Evolutionary conservation across 257 asterid genomes (phyloP), one percentile per base, ranked within the genome.

Genomic region (Sherardia arvensis): DNA sequence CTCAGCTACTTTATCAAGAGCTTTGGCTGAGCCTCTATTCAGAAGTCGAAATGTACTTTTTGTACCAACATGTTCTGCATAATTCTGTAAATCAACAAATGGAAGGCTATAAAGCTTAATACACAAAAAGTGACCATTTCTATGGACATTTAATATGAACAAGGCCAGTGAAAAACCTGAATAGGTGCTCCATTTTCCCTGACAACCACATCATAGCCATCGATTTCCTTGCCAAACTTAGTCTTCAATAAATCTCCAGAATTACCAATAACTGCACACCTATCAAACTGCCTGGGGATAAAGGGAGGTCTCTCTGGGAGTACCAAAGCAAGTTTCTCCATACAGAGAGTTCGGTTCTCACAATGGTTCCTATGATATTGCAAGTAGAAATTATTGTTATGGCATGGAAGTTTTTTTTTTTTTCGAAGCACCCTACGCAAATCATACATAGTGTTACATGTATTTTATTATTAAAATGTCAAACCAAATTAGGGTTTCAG

Each of bases 111-210:
- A 53, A 60, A 73, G 66, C 65, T 34, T 5, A 63, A 10, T 49
- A 7, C 64, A 68, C 33, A 74, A 49, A 61, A 56, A 54, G 30
- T 20, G 66, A 29, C 59, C 18, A 25, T 59, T 25, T 11, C 7
- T 59, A 57, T 63, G 22, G 28, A 11, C 12, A 23, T 11, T 55
- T 21, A 28, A 18, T 20, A 36, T 22, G n/a, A n/a, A 70, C 2
- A 26, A 21, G 51, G 22, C 2, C 66, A 12, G 45, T 25, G 40
- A 3, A 22, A 53, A 36, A 93, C 99, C 95, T 93, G 86, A 61
- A 93, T 80, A 48, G 97, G 99, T 56, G 99, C 99, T 62, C 99
- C 99, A 66, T 93, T 93, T 78, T 93, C 99, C 69, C 99, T 76
- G 66, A 93, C 62, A 68, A 93, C 92, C 65, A 73, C 96, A 67